These are phyloP conservation scores for Casuarina glauca DNA, from an alignment of 306 rosid genomes.

Conservation along the genomic window DNA sequence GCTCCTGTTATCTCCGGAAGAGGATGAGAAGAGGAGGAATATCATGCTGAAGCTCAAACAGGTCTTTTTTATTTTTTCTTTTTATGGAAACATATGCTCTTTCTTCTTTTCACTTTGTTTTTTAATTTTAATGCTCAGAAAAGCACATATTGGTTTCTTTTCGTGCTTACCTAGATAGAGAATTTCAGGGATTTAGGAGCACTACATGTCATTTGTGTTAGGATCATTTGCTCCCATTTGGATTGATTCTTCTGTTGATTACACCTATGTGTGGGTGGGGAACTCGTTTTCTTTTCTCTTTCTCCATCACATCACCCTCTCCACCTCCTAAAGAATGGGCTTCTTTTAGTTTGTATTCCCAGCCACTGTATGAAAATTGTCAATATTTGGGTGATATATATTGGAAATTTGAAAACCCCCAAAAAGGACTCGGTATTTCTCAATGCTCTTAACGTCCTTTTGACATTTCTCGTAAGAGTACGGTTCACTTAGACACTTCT, in stretches of 20 bases:
- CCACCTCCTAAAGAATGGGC: too few relatives aligned
- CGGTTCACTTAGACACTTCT: background rate
- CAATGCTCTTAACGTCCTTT: background rate
- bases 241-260: too few relatives aligned
- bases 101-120: too few relatives aligned
- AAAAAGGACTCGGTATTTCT: background rate
- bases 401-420: background rate
- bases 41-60: slow-evolving; percentile 40
- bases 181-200: background rate
- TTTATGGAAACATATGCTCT: background rate
- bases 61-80: slow-evolving; percentile 28
- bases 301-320: too few relatives aligned
- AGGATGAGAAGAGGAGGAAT: slow-evolving; percentile 32
- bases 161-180: too few relatives aligned
- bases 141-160: too few relatives aligned
- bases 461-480: background rate
- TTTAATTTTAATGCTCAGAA: too few relatives aligned
- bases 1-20: slow-evolving; percentile 36
- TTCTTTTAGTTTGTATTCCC: background rate
- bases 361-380: background rate
- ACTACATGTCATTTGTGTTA: background rate
- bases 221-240: too few relatives aligned
- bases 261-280: too few relatives aligned
- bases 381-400: background rate
- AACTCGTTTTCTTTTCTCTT: too few relatives aligned